These are phyloP conservation scores for Clitopilus hobsonii DNA, from an alignment of 768 basidiomycete species.

Conservation along the genomic window DNA sequence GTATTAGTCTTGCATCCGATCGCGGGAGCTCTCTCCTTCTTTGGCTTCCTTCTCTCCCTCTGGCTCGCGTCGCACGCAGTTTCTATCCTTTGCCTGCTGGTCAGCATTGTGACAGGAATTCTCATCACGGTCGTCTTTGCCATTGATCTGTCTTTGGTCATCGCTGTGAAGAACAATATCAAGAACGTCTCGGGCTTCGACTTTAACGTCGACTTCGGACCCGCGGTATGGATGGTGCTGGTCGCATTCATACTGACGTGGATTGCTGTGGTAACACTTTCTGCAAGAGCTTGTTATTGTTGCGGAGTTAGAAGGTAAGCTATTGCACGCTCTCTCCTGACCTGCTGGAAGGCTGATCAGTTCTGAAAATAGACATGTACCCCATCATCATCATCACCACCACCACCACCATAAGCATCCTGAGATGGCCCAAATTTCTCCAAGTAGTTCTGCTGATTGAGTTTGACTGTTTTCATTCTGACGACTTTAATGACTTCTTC, in stretches of 20 bases:
- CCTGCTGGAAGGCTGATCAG: background rate
- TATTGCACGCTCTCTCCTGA: background rate
- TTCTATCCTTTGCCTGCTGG: constrained; percentile 54
- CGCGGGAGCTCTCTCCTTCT: constrained; percentile 52
- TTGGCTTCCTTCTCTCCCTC: constrained; percentile 47
- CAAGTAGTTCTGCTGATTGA: constrained; percentile 9
- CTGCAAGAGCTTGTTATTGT: constrained; percentile 62
- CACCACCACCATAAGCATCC: background rate
- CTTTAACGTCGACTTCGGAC: constrained; percentile 54
- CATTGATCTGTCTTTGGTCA: constrained; percentile 57
- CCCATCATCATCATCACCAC: constrained; percentile 7
- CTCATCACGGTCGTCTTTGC: constrained; percentile 52
- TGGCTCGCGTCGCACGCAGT: constrained; percentile 54
- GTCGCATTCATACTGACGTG: constrained; percentile 51
- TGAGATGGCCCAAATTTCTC: background rate
- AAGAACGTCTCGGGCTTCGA: constrained; percentile 28
- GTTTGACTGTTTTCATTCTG: background rate
- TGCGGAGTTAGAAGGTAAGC: constrained; percentile 53
- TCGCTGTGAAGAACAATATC: constrained; percentile 44
- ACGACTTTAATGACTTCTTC: background rate
- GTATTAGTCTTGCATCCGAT: constrained; percentile 71
- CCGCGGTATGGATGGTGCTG: constrained; percentile 71
- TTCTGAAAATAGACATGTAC: background rate
- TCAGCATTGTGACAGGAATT: constrained; percentile 53
- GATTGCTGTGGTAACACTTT: constrained; percentile 56